Conservation (phyloP, 2,329 filamentous ascomycete genomes). For the Aspergillus sp. region DNA sequence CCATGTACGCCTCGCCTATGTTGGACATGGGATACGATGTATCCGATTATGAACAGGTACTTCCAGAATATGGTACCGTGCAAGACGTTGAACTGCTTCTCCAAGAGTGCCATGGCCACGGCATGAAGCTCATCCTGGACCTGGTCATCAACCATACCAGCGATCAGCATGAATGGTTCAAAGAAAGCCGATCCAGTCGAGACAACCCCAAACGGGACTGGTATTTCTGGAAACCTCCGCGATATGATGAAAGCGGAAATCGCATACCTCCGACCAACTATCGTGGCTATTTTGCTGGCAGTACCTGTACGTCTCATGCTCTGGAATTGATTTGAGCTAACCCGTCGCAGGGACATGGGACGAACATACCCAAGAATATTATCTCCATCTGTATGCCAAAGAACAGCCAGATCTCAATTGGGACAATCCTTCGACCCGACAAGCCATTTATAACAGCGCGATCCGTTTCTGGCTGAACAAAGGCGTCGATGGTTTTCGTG, state of each 20-base stretch:
- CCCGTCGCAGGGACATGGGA: conserved; percentile 64
- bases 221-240: conserved; percentile 52
- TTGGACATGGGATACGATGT: conserved; percentile 69
- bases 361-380: conserved; percentile 64
- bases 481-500: conserved; percentile 66
- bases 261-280: conserved; percentile 68
- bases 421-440: conserved; percentile 46
- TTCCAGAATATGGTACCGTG: conserved; percentile 58
- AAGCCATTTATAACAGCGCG: conserved; percentile 60
- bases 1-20: conserved; percentile 61
- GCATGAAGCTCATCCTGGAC: conserved; percentile 65
- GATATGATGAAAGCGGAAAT: conserved; percentile 48
- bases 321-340: too few species aligned
- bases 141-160: conserved; percentile 71
- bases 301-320: too few species aligned
- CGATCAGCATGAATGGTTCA: conserved; percentile 64
- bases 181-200: conserved; percentile 53
- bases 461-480: conserved; percentile 71
- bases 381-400: conserved; percentile 65
- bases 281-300: conserved; percentile 52
- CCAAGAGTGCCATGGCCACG: conserved; percentile 50
- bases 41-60: conserved; percentile 58
- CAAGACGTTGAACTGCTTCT: conserved; percentile 57
- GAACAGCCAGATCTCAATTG: conserved; percentile 77
- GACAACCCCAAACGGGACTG: conserved; percentile 59